phyloP scores from a whole-genome alignment of 441 rosid genomes.

The Pelargonium myrrhifolium region DNA sequence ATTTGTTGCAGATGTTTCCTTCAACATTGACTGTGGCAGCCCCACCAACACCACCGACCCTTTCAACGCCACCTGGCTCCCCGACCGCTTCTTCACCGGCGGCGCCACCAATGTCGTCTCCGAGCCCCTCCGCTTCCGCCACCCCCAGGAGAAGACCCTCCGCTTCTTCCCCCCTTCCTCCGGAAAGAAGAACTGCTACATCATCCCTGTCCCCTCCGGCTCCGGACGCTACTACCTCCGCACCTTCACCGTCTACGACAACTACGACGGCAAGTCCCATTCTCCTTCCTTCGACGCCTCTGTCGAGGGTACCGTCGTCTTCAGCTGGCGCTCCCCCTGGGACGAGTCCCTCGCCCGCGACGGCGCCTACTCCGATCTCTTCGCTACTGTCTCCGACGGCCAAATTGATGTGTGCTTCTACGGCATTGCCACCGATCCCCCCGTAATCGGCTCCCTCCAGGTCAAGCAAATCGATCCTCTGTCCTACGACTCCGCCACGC shows the following conservation, averaged over 20 bases:
- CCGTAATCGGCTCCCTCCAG: conserved; percentile 71
- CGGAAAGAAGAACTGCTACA: conserved; percentile 94
- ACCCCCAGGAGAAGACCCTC: conserved; percentile 58
- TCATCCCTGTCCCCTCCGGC: conserved; percentile 64
- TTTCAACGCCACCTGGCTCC: conserved; percentile 64
- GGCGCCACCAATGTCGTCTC: conserved; percentile 66
- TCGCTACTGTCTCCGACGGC: conserved; percentile 62
- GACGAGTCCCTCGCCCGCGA: conserved; percentile 44
- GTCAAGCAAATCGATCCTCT: conserved; percentile 60
- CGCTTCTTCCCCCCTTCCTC: conserved; percentile 86
- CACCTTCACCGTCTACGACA: conserved; percentile 86
- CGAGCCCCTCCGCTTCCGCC: conserved; percentile 74
- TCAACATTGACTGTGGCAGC: conserved; percentile 83
- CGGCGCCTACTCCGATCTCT: conserved; percentile 91
- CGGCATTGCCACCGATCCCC: conserved; percentile 93
- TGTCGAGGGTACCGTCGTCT: conserved; percentile 82
- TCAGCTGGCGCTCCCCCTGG: conserved; percentile 95
- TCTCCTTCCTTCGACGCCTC: conserved; percentile 81
- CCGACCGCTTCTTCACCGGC: conserved; percentile 79
- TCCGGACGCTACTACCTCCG: conserved; percentile 63
- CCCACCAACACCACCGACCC: conserved; percentile 42
- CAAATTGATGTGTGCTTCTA: conserved; percentile 78
- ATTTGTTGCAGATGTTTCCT: conserved; percentile 42
- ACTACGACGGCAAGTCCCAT: conserved; percentile 81
- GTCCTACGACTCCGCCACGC: conserved; percentile 43